Percentiles rank a stretch among this genome's conserved stretches.
phyloP scores from a whole-genome alignment of 208 protist genomes.

The Trypanosomatidae sp. region DNA sequence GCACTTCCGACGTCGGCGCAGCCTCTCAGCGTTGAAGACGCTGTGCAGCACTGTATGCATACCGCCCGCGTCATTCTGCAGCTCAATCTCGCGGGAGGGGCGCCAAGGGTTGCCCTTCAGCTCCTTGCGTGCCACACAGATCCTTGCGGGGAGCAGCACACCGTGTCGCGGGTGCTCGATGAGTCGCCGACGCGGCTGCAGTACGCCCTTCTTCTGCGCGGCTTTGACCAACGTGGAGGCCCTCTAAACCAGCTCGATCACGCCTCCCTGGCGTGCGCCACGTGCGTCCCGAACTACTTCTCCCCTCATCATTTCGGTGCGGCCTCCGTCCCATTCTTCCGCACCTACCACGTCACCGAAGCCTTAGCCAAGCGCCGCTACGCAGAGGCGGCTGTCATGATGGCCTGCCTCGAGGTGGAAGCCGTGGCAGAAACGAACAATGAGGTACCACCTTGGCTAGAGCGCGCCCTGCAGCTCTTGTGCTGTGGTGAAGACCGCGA shows the following conservation, averaged over 20 bases:
- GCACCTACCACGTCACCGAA: constrained; percentile 60
- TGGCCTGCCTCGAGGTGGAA: constrained; percentile 29
- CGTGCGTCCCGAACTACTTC: constrained; percentile 74
- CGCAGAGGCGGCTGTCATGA: constrained; percentile 67
- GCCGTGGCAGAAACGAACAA: not conserved
- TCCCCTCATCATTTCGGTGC: constrained; percentile 64
- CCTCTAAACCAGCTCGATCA: constrained; percentile 35
- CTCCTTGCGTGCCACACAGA: constrained; percentile 24
- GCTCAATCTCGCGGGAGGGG: constrained; percentile 15
- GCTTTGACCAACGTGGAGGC: constrained; percentile 36
- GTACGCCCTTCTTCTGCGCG: constrained; percentile 70
- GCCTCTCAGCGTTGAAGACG: constrained; percentile 7
- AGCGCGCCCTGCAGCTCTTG: constrained; percentile 32
- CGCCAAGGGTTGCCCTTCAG: constrained; percentile 17
- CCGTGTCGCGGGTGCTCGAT: constrained; percentile 1
- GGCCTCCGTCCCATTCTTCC: constrained; percentile 39
- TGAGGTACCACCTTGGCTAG: constrained; percentile 10
- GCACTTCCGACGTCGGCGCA: constrained; percentile 6
- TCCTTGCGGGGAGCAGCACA: constrained; percentile 8
- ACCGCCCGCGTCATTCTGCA: constrained; percentile 21
- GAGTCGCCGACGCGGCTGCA: constrained; percentile 36
- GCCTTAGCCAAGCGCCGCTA: constrained; percentile 44
- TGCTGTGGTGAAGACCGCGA: constrained; percentile 50
- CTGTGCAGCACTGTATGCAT: constrained; percentile 33
- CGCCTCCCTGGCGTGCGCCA: constrained; percentile 23